A percentile compares a stretch with the other conserved stretches of the same genome.
Evolutionary conservation across 2,329 filamentous ascomycete genomes (phyloP).

Genomic region (Sclerotiophoma versabilis): DNA sequence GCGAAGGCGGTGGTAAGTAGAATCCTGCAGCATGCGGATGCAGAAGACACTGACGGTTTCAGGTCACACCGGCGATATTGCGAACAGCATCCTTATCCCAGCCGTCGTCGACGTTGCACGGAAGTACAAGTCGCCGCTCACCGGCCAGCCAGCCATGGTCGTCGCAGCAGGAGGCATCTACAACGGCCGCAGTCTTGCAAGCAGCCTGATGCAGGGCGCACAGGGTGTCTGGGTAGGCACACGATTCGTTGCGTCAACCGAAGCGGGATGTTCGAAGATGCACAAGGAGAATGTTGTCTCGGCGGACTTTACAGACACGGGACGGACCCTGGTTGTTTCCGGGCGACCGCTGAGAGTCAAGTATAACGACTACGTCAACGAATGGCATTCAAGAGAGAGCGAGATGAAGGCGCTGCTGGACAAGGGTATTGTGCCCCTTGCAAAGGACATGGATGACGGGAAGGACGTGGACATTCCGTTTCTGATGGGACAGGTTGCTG

Average conservation of each 20-base stretch:
- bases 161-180: slow-evolving; percentile 89
- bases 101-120: slow-evolving; percentile 84
- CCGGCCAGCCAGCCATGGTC: slow-evolving; percentile 75
- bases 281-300: slow-evolving; percentile 85
- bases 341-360: slow-evolving; percentile 82
- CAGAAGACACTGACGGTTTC: background rate
- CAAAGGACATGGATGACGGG: slow-evolving; percentile 81
- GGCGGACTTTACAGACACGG: slow-evolving; percentile 81
- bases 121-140: slow-evolving; percentile 73
- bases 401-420: slow-evolving; percentile 79
- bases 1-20: slow-evolving; percentile 75
- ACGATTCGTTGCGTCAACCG: slow-evolving; percentile 81
- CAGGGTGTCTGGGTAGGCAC: slow-evolving; percentile 94
- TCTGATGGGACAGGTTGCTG: slow-evolving; percentile 93
- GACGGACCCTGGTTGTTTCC: slow-evolving; percentile 81
- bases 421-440: slow-evolving; percentile 79
- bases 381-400: slow-evolving; percentile 79
- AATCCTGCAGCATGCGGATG: background rate
- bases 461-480: slow-evolving; percentile 86
- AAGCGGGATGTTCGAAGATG: slow-evolving; percentile 79
- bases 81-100: slow-evolving; percentile 85
- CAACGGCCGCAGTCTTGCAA: slow-evolving; percentile 81
- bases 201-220: slow-evolving; percentile 85
- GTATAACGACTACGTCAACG: slow-evolving; percentile 81
- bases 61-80: slow-evolving; percentile 82